Base-by-base conservation (phyloP, 1,139 yeast genomes). In the Yamadazyma sp. region DNA sequence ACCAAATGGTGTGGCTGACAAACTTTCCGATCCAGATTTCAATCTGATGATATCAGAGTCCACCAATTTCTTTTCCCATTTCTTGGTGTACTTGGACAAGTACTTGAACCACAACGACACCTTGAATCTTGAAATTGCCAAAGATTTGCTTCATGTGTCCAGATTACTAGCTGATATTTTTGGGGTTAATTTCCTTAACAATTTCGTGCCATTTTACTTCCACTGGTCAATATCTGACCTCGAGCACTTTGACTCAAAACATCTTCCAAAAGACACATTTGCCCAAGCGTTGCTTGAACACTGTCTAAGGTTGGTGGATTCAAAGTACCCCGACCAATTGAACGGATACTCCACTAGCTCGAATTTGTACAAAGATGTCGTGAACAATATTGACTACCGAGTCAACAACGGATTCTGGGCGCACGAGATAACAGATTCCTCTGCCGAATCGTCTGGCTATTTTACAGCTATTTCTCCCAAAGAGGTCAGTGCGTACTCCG, bases 111-210 rank as follows among this genome's bases (percentile, higher is more conserved):
- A 44, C 26, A 57, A 58, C 29, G 59, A 53, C 7, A 43, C 54
- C 9, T 52, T 59, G 4, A 53, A 55, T 23, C 41, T 58, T 2
- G 53, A 53, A 34, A 51, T 56, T 29, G 58, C 56, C 10, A 44
- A 44, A 3, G 35, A 53, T 14, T 44, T 73, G 23, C 48, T 62
- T 2, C 46, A 48, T 1, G 53, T 64, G 3, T 45, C 74, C 28
- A 57, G 57, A 12, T 20, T 28, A 14, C 50, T 75, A 47, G 45
- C 62, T 13, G 43, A 49, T 1, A 60, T 60, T 22, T 65, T 69
- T 42, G 82, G 81, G 1, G 53, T 74, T 38, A 76, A 76, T 45
- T 70, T 75, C 28, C 48, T 72, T 12, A 61, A 59, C 42, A 74
- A 74, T 48, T 73, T 67, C 36, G 47, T 76, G 7, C 76, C 80